Evolutionary conservation across 1,284 basidiomycete species (phyloP).

Genomic region (Puccinia sorghi): DNA sequence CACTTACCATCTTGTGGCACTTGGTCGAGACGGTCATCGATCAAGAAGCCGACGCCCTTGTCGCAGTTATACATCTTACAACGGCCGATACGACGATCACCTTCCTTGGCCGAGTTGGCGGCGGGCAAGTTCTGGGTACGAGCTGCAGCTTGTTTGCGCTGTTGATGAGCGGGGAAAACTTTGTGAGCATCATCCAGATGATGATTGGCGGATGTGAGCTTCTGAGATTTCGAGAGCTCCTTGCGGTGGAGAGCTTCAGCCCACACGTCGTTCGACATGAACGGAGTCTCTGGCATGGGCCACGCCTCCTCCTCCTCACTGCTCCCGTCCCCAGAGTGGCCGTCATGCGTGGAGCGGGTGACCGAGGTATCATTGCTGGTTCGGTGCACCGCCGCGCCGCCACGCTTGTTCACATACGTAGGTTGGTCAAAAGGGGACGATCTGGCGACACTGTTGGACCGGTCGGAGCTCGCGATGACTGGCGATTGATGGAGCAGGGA

Average conservation of each 20-base stretch:
- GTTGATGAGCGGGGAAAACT: slow-evolving; percentile 11
- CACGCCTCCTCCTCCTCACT: slow-evolving; percentile 48
- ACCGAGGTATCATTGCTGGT: not conserved
- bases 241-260: slow-evolving; percentile 2
- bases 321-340: slow-evolving; percentile 40
- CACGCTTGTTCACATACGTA: slow-evolving; percentile 11
- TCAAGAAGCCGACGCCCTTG: slow-evolving; percentile 49
- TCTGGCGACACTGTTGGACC: too few relatives aligned
- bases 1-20: slow-evolving; percentile 47
- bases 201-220: not conserved
- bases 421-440: slow-evolving; percentile 32
- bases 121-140: not conserved
- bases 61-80: slow-evolving; percentile 51
- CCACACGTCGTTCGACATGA: slow-evolving; percentile 38
- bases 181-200: not conserved
- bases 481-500: not conserved
- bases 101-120: slow-evolving; percentile 35
- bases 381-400: not conserved
- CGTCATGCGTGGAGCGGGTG: slow-evolving; percentile 13
- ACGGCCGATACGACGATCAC: slow-evolving; percentile 42
- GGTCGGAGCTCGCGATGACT: not conserved
- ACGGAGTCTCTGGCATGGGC: slow-evolving; percentile 47
- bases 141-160: slow-evolving; percentile 15
- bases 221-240: not conserved
- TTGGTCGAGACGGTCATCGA: slow-evolving; percentile 41